A percentile compares a stretch with the other conserved stretches of the same genome.
Conservation (phyloP, 345 rosid species). For the Balakata baccata region DNA sequence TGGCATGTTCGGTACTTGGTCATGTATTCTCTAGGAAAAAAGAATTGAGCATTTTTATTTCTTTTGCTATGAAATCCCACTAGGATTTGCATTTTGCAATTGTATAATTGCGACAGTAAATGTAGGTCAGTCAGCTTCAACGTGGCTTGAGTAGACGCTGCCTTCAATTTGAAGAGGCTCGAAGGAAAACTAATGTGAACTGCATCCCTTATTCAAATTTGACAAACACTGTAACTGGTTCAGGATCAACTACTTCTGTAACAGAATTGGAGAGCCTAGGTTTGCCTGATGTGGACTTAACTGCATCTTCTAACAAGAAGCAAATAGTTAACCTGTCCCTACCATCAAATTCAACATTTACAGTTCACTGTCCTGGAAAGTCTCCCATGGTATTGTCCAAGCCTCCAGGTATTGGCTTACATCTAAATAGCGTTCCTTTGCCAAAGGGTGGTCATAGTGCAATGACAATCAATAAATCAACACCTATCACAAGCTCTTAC, state of each 20-base stretch:
- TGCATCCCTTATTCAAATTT: slow-evolving; percentile 17
- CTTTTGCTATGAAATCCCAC: slow-evolving; percentile 11
- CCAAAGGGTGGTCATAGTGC: slow-evolving; percentile 24
- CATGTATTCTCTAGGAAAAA: neutral
- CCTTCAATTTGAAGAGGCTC: slow-evolving; percentile 58
- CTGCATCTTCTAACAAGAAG: slow-evolving; percentile 24
- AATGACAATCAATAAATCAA: slow-evolving; percentile 21
- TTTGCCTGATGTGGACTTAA: slow-evolving; percentile 24
- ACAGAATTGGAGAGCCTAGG: slow-evolving; percentile 30
- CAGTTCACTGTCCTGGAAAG: slow-evolving; percentile 19
- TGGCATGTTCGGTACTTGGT: neutral
- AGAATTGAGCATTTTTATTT: neutral
- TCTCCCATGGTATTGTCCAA: slow-evolving; percentile 34
- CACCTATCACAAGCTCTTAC: slow-evolving; percentile 3
- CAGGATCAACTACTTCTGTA: slow-evolving; percentile 21
- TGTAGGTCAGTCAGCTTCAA: slow-evolving; percentile 49
- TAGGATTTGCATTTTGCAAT: slow-evolving; percentile 22
- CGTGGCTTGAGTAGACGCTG: slow-evolving; percentile 60
- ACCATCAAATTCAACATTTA: slow-evolving; percentile 15
- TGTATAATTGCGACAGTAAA: slow-evolving; percentile 28
- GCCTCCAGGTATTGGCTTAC: slow-evolving; percentile 56
- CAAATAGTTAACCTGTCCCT: slow-evolving; percentile 26
- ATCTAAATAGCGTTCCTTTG: slow-evolving; percentile 48
- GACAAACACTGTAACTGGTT: slow-evolving; percentile 17
- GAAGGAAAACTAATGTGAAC: slow-evolving; percentile 19